Evolutionary conservation across 257 asterid genomes (phyloP), one percentile per base, ranked within the genome.

Genomic region (Handroanthus guayacan): DNA sequence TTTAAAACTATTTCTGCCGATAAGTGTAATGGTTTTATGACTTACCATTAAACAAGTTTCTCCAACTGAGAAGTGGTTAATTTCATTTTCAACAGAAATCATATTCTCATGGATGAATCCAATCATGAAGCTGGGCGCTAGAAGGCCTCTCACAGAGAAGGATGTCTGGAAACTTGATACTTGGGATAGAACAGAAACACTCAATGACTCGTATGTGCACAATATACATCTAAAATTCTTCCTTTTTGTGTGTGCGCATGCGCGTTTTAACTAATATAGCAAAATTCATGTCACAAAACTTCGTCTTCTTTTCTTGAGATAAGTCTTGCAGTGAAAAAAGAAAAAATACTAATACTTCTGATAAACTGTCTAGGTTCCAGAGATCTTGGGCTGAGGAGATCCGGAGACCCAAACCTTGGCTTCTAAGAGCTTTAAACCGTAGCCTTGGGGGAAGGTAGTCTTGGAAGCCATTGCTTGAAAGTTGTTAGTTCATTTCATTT

Each of bases 121-220:
- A 52, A 83, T 95, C 80, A 89, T 95, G 99, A 70, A 85, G 87
- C 92, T 89, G 45, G 99, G 99, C 67, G 89, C 86, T 75, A 95
- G 51, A 87, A 86, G 93, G 84, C 99, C 99, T 74, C 92, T 95
- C 68, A 93, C 96, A 8, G 98, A 93, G 77, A 93, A 86, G 85
- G 99, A 95, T 89, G 91, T 95, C n/a, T 95, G 98, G 99, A 86
- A 89, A 80, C 94, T 95, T 74, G 99, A 95, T 83, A 83, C 86
- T 44, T 95, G 98, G 99, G 99, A 95, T 76, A 84, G 65, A 81
- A 93, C 99, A 48, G 97, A 93, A 83, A 90, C 97, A 77, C 98
- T 95, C 48, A 84, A 87, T 71, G 86, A 80, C 66, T 83, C 81
- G 99, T 95, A 86, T 71, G 94, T 73, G 61, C 62, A 77, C 25